Evolutionary conservation across 805 yeast species (phyloP).

Genomic region (Pichia heedii): DNA sequence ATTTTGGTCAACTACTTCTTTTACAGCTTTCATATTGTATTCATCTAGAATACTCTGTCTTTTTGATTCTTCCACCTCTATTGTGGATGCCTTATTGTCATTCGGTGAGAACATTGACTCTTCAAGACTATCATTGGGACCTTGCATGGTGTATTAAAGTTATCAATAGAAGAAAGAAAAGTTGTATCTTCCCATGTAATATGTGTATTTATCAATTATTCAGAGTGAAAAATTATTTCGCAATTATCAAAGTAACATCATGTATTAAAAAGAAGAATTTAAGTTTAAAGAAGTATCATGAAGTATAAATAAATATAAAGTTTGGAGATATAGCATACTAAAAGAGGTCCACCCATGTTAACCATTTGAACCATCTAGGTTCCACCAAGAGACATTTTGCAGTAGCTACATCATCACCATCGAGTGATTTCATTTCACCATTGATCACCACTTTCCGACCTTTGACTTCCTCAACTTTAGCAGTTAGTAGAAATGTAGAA

Average conservation of each 20-base stretch:
- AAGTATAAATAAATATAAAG: background rate
- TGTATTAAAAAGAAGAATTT: too few relatives aligned
- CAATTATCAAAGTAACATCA: too few relatives aligned
- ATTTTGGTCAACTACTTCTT: constrained; percentile 21
- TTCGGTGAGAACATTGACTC: constrained; percentile 4
- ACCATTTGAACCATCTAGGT: constrained; percentile 79
- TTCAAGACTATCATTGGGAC: background rate
- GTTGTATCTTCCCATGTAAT: too few relatives aligned
- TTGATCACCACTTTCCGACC: constrained; percentile 79
- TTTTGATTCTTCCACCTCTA: constrained; percentile 2
- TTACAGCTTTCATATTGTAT: constrained; percentile 9
- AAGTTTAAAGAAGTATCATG: constrained; percentile 1
- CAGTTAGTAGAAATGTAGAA: constrained; percentile 56
- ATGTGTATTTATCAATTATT: too few relatives aligned
- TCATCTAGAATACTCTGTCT: constrained; percentile 4
- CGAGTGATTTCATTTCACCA: constrained; percentile 33
- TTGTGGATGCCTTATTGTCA: background rate
- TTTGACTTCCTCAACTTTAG: constrained; percentile 52
- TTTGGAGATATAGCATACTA: too few relatives aligned
- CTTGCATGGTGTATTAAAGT: background rate
- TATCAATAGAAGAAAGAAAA: too few relatives aligned
- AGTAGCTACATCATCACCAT: constrained; percentile 32
- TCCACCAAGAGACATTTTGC: constrained; percentile 72
- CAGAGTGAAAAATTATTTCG: background rate
- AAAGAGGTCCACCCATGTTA: constrained; percentile 37